A percentile compares a stretch with the other conserved stretches of the same genome.
Evolutionary conservation across 257 asterid species (phyloP).

Genomic region (Galeopsis tetrahit): DNA sequence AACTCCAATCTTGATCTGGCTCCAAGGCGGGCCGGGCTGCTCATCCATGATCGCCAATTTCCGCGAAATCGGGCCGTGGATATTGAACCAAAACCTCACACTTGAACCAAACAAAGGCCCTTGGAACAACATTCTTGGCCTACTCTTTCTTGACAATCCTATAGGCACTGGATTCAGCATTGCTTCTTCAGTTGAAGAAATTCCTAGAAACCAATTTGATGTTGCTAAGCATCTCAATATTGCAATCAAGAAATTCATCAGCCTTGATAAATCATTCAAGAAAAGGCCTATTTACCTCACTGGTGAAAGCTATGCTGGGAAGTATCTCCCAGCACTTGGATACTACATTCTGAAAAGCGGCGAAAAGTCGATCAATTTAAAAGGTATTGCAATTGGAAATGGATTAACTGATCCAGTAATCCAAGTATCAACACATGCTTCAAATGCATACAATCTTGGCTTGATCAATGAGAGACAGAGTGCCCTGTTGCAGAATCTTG

Average conservation of each 20-base stretch:
- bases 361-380: slow-evolving; percentile 47
- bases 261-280: slow-evolving; percentile 51
- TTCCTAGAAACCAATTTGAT: slow-evolving; percentile 73
- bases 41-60: slow-evolving; percentile 82
- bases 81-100: slow-evolving; percentile 43
- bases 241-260: slow-evolving; percentile 60
- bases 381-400: slow-evolving; percentile 82
- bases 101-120: slow-evolving; percentile 57
- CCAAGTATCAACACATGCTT: slow-evolving; percentile 73
- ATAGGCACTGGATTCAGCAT: slow-evolving; percentile 86
- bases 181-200: slow-evolving; percentile 67
- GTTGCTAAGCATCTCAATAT: slow-evolving; percentile 63
- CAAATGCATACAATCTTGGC: slow-evolving; percentile 52
- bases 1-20: slow-evolving; percentile 82
- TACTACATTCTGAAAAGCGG: slow-evolving; percentile 46
- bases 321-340: slow-evolving; percentile 78
- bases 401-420: slow-evolving; percentile 82
- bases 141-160: slow-evolving; percentile 81
- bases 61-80: slow-evolving; percentile 79
- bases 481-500: slow-evolving; percentile 54
- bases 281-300: slow-evolving; percentile 66
- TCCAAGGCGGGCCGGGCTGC: slow-evolving; percentile 93
- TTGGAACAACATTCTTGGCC: slow-evolving; percentile 74
- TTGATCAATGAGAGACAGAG: slow-evolving; percentile 67
- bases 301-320: slow-evolving; percentile 91